Evolutionary conservation across 164 flowering plant genomes (phyloP).

Genomic region (Saururus chinensis): DNA sequence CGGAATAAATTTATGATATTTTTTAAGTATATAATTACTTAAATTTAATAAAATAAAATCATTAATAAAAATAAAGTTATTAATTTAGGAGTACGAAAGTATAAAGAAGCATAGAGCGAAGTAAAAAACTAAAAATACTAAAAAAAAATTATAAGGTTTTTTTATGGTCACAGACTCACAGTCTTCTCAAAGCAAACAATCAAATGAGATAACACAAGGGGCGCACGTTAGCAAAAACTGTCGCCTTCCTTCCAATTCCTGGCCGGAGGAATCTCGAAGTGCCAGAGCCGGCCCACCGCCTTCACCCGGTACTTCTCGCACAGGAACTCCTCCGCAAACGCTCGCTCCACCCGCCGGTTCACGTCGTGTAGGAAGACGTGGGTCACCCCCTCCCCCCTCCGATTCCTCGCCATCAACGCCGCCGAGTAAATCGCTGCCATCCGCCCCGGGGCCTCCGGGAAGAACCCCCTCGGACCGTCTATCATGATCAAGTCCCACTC

Average conservation of each 20-base stretch:
- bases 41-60: too few species aligned
- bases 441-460: slow-evolving; percentile 23
- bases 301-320: slow-evolving; percentile 45
- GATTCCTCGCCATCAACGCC: slow-evolving; percentile 63
- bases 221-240: slow-evolving; percentile 12
- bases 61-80: too few species aligned
- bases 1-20: too few species aligned
- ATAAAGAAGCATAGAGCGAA: too few species aligned
- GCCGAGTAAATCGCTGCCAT: slow-evolving; percentile 28
- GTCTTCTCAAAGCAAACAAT: too few species aligned
- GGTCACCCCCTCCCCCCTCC: slow-evolving; percentile 43
- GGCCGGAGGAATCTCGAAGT: slow-evolving; percentile 47
- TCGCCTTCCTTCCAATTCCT: slow-evolving; percentile 1
- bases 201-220: too few species aligned
- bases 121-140: too few species aligned
- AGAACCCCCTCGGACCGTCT: slow-evolving; percentile 75
- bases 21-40: too few species aligned
- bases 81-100: too few species aligned
- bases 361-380: slow-evolving; percentile 79
- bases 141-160: too few species aligned
- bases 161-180: too few species aligned
- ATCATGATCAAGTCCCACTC: slow-evolving; percentile 89
- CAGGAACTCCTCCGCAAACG: slow-evolving; percentile 49
- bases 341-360: slow-evolving; percentile 56
- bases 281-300: slow-evolving; percentile 52